These are phyloP conservation scores for Cladosporium sp. DNA, from an alignment of 2,329 filamentous ascomycete species.

Conservation along the genomic window DNA sequence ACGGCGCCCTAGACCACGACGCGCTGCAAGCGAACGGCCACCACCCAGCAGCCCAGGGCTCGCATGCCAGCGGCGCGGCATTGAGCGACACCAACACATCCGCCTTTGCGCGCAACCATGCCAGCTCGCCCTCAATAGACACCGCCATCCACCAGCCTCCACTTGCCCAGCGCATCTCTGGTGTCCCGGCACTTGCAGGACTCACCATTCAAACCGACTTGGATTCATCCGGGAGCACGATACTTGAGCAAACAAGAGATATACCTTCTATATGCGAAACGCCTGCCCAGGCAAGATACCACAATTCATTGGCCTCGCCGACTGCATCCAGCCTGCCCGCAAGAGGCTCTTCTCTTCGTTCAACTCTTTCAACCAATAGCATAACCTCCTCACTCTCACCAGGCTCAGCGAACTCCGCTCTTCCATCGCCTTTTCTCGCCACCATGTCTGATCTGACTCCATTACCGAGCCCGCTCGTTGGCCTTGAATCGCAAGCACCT, in stretches of 20 bases:
- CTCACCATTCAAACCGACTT: slow-evolving; percentile 21
- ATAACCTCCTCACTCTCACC: slow-evolving; percentile 43
- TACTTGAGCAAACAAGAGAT: slow-evolving; percentile 9
- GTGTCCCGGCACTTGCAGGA: slow-evolving; percentile 18
- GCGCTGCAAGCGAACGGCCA: not conserved
- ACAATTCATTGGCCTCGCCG: slow-evolving; percentile 37
- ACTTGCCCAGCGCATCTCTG: slow-evolving; percentile 13
- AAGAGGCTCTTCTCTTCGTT: slow-evolving; percentile 32
- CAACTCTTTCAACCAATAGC: slow-evolving; percentile 40
- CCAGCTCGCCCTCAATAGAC: slow-evolving; percentile 5
- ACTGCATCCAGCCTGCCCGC: slow-evolving; percentile 22
- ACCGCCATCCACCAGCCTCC: slow-evolving; percentile 7
- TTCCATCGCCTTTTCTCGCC: slow-evolving; percentile 46
- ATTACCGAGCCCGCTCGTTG: slow-evolving; percentile 47
- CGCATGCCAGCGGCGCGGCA: not conserved
- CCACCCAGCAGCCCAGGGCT: not conserved
- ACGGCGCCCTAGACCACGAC: not conserved
- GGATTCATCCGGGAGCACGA: not conserved
- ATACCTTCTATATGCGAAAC: slow-evolving; percentile 32
- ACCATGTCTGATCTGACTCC: slow-evolving; percentile 49
- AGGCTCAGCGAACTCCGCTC: slow-evolving; percentile 38
- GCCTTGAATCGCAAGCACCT: slow-evolving; percentile 36
- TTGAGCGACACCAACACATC: slow-evolving; percentile 1
- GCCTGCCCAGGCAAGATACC: slow-evolving; percentile 29
- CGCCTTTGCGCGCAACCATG: slow-evolving; percentile 3